Percentiles rank a stretch among this genome's conserved stretches.
Evolutionary conservation across 345 rosid species (phyloP).

Genomic region (Lagerstroemia speciosa): DNA sequence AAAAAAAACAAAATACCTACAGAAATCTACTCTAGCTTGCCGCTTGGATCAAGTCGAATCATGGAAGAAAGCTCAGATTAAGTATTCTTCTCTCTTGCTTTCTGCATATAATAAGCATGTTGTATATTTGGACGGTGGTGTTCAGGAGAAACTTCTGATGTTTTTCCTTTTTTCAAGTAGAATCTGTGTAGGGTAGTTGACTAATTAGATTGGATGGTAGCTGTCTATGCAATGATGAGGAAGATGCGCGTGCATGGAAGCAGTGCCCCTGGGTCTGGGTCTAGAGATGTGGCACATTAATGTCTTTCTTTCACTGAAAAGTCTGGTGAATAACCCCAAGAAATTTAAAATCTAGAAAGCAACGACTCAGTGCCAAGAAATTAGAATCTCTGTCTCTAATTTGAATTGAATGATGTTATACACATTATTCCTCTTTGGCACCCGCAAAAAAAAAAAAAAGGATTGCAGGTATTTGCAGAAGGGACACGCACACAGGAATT

Average conservation of each 20-base stretch:
- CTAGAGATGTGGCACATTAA: too few relatives aligned
- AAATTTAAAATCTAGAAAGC: background rate
- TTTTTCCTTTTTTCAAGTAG: too few relatives aligned
- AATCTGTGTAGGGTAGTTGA: too few relatives aligned
- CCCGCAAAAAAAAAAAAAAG: background rate
- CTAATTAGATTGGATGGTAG: background rate
- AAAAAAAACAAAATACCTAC: too few relatives aligned
- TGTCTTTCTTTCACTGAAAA: background rate
- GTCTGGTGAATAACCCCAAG: background rate
- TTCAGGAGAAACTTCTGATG: too few relatives aligned
- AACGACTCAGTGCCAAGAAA: background rate
- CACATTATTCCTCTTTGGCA: background rate
- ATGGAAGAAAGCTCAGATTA: too few relatives aligned
- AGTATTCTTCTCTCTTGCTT: too few relatives aligned
- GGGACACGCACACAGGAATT: background rate
- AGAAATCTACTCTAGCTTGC: too few relatives aligned
- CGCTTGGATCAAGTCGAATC: background rate
- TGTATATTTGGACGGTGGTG: too few relatives aligned
- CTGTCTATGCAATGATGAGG: background rate
- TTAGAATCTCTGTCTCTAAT: too few relatives aligned
- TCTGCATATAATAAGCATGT: too few relatives aligned
- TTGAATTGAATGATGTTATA: background rate
- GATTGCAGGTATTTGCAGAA: background rate
- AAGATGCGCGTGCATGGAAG: background rate
- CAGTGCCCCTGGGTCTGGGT: background rate